Conservation (phyloP, 345 rosid genomes). For the Pistacia vera region DNA sequence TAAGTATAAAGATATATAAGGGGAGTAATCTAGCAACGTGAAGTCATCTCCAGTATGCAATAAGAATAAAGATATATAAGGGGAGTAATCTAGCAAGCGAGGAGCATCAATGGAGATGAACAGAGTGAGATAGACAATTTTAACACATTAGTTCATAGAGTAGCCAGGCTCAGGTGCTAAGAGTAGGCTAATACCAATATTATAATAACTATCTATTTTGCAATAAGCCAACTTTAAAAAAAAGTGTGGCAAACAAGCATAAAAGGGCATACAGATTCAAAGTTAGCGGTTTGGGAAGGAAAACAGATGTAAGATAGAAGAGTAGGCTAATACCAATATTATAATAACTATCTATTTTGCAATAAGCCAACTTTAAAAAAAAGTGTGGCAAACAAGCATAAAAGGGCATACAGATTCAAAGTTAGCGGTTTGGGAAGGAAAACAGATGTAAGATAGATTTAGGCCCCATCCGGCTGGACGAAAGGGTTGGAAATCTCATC, state of each 20-base stretch:
- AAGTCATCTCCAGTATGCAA: not conserved
- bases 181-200: not conserved
- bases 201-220: conserved; percentile 5
- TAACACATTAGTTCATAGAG: not conserved
- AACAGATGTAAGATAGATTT: conserved; percentile 20
- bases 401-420: not conserved
- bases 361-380: not conserved
- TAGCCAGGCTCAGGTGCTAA: not conserved
- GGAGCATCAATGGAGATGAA: not conserved
- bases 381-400: not conserved
- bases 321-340: not conserved
- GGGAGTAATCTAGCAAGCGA: not conserved
- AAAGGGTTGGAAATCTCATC: conserved; percentile 99
- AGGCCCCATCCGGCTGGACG: conserved; percentile 84
- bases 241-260: not conserved
- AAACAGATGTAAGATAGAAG: conserved; percentile 5
- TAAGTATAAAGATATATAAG: not conserved
- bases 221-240: not conserved
- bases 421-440: not conserved
- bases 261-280: not conserved
- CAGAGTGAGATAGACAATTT: conserved; percentile 8
- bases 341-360: conserved; percentile 5
- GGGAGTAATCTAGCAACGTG: not conserved
- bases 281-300: not conserved
- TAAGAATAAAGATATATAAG: not conserved